A percentile compares a stretch with the other conserved stretches of the same genome.
These are phyloP conservation scores for Geranomyces michiganensis DNA, from an alignment of 192 early-diverging fungal species.

Conservation along the genomic window DNA sequence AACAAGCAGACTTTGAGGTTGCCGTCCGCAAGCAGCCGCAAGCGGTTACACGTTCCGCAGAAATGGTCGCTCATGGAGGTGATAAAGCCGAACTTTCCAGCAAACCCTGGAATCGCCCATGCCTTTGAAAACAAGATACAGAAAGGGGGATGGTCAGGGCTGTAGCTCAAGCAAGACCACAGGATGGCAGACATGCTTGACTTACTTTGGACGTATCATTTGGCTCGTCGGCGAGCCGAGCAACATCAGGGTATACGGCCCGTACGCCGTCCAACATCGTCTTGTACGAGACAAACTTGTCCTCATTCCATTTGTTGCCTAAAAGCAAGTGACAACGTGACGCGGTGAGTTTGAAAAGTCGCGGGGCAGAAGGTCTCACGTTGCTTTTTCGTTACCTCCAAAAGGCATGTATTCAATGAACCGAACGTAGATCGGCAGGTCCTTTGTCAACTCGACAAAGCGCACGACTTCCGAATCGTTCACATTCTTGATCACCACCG, in stretches of 20 bases:
- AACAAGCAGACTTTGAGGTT: conserved; percentile 94
- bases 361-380: background rate
- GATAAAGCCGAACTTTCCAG: conserved; percentile 94
- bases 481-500: conserved; percentile 85
- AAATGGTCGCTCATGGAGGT: conserved; percentile 98
- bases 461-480: conserved; percentile 83
- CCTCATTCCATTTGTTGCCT: conserved; percentile 84
- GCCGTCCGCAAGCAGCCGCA: conserved; percentile 92
- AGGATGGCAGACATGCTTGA: no score
- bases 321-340: conserved; percentile 12
- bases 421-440: conserved; percentile 74
- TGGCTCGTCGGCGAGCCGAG: conserved; percentile 66
- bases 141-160: no score
- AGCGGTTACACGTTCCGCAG: conserved; percentile 90
- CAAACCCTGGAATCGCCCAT: conserved; percentile 75
- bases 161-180: no score
- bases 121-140: no score
- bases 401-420: conserved; percentile 99
- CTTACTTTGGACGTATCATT: conserved; percentile 86
- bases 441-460: conserved; percentile 85
- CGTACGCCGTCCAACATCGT: conserved; percentile 70
- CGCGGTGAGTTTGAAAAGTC: background rate
- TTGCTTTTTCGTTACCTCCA: conserved; percentile 65
- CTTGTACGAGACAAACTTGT: conserved; percentile 83
- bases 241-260: conserved; percentile 60